Conservation (phyloP, 2,329 filamentous ascomycete species). For the Thielaviopsis populi region DNA sequence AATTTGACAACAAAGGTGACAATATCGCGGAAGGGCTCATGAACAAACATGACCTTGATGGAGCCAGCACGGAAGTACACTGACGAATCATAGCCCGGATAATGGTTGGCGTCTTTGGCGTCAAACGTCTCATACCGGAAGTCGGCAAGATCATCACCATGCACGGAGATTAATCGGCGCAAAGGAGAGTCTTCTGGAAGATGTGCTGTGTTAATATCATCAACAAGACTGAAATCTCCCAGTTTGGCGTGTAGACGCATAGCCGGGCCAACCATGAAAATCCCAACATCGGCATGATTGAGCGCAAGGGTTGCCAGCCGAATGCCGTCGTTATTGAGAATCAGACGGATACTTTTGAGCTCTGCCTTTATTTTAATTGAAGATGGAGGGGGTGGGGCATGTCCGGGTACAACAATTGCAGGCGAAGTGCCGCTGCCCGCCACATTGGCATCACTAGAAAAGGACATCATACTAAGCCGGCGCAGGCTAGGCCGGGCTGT, state of each 20-base stretch:
- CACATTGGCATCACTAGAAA: conserved; percentile 8
- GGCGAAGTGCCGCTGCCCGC: background rate
- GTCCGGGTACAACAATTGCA: conserved; percentile 18
- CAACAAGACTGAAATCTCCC: conserved; percentile 74
- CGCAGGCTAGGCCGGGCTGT: conserved; percentile 8
- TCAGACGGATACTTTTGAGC: conserved; percentile 80
- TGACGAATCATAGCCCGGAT: conserved; percentile 89
- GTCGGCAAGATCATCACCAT: conserved; percentile 88
- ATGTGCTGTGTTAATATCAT: conserved; percentile 88
- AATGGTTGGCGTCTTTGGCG: conserved; percentile 48
- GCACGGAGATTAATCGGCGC: conserved; percentile 79
- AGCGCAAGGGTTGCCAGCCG: conserved; percentile 83
- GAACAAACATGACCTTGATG: conserved; percentile 90
- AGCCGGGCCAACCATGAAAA: conserved; percentile 71
- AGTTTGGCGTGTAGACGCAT: conserved; percentile 80
- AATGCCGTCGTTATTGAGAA: conserved; percentile 95
- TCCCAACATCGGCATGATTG: conserved; percentile 78
- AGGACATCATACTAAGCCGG: conserved; percentile 13
- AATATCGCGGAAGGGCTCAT: conserved; percentile 95
- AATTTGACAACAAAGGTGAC: conserved; percentile 98
- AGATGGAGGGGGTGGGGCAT: conserved; percentile 26
- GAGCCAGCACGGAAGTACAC: conserved; percentile 84
- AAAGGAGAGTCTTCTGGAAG: conserved; percentile 68
- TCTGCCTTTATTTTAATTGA: conserved; percentile 91
- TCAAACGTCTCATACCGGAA: conserved; percentile 98